Evolutionary conservation across 371 early-diverging fungal genomes (phyloP), one percentile per base, ranked within the genome.

Genomic region (Haplosporangium sp.): DNA sequence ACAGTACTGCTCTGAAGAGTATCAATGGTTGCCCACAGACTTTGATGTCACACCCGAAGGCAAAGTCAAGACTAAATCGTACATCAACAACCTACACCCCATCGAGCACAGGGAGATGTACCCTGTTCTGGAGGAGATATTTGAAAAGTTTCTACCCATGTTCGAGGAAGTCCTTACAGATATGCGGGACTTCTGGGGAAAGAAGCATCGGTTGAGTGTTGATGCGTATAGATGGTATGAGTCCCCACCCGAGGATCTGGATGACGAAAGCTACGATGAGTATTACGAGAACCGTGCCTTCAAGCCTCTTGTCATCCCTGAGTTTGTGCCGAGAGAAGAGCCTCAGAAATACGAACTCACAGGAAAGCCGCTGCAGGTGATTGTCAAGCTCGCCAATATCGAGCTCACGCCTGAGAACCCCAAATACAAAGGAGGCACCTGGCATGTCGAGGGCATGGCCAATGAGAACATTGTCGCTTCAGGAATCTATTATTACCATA

Each of bases 361-460:
- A 0, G 43, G 48, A 38, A 60, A 75, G 10, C 54, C 63, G 12
- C 64, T 91, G 11, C 91, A 92, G 57, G 91, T 91, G 36, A 91
- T 92, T 29, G 83, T 89, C 80, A 91, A 91, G 70, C 67, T 91
- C 55, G 87, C 89, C 38, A 84, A 72, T 66, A 88, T 90, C 42
- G 71, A 80, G 46, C 69, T 92, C 59, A 84, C 87, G 6, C 91
- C 89, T 14, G 87, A 85, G 47, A 84, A 84, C 20, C 87, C 91
- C 0, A 61, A n/a, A 1, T 89, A 86, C 66, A 29, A 36, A 16
- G 92, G 90, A 9, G 87, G 89, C 3, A 56, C 54, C 45, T 92
- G 92, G 92, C 90, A 91, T 50, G 69, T 90, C 1, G 91, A 91
- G 56, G 92, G 89, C 14, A 89, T 86, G 84, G 71, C 74, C 16